Evolutionary conservation across 2,329 filamentous ascomycete species (phyloP).

Genomic region (Penicillium sp.): DNA sequence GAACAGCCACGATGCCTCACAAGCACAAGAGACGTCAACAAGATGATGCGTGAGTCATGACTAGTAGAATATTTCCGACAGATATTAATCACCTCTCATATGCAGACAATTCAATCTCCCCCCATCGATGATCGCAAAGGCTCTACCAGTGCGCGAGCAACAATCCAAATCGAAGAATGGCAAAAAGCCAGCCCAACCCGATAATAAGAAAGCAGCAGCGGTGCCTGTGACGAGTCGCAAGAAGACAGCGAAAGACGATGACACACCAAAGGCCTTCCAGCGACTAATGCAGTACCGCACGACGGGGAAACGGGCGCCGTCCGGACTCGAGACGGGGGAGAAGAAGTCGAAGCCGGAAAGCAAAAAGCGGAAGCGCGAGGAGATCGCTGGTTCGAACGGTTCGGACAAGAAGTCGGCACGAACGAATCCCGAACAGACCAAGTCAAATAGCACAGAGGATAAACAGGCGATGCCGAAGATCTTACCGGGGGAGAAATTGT

Average conservation of each 20-base stretch:
- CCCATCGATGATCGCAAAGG: constrained; percentile 53
- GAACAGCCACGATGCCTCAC: constrained; percentile 61
- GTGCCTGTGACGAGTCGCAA: constrained; percentile 40
- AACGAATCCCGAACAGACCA: constrained; percentile 4
- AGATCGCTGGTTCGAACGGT: constrained; percentile 11
- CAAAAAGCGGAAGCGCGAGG: constrained; percentile 47
- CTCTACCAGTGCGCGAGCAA: constrained; percentile 51
- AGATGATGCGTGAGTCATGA: constrained; percentile 45
- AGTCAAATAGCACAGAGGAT: constrained; percentile 9
- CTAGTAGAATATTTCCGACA: too few species aligned
- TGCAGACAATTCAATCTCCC: constrained; percentile 52
- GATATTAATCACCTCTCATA: too few species aligned
- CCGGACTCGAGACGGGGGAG: constrained; percentile 55
- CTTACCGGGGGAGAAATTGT: constrained; percentile 72
- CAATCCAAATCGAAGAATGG: constrained; percentile 33
- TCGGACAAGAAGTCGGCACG: constrained; percentile 13
- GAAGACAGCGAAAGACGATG: constrained; percentile 52
- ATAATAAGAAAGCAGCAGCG: constrained; percentile 41
- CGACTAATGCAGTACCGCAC: constrained; percentile 71
- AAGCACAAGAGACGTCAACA: constrained; percentile 67
- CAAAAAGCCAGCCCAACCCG: constrained; percentile 12
- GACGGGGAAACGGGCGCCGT: constrained; percentile 54
- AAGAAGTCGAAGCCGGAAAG: constrained; percentile 37
- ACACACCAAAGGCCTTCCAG: constrained; percentile 82
- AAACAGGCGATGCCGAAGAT: constrained; percentile 56